These are phyloP conservation scores for Quercus glauca DNA, from an alignment of 306 rosid genomes.

Conservation along the genomic window DNA sequence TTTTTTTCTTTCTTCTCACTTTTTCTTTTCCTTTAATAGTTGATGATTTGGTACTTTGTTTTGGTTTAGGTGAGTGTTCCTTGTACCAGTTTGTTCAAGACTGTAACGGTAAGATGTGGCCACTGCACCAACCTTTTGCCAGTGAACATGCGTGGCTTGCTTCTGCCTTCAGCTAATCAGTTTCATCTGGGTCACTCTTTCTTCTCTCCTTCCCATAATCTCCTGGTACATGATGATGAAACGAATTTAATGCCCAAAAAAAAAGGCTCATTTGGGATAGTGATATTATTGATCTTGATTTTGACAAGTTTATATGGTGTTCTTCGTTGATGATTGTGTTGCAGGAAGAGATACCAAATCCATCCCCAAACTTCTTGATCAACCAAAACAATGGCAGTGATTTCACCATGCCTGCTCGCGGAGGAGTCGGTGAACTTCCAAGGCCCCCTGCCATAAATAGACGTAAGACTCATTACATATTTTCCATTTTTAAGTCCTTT, in stretches of 20 bases:
- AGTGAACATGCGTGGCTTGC: conserved; percentile 84
- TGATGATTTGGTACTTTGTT: background rate
- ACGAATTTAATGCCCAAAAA: background rate
- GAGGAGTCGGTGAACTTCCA: conserved; percentile 59
- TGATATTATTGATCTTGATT: background rate
- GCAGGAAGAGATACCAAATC: conserved; percentile 80
- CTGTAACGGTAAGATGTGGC: conserved; percentile 95
- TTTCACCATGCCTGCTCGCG: conserved; percentile 56
- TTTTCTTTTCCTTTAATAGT: background rate
- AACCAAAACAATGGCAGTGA: conserved; percentile 56
- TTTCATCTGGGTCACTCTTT: conserved; percentile 84
- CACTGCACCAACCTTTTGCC: conserved; percentile 96
- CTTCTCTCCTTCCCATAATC: conserved; percentile 72
- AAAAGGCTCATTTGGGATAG: background rate
- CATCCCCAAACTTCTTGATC: conserved; percentile 57
- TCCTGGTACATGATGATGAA: conserved; percentile 44
- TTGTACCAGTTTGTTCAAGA: conserved; percentile 89
- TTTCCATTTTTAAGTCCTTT: background rate
- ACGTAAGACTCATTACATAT: conserved; percentile 50
- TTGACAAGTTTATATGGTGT: background rate
- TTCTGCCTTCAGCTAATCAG: conserved; percentile 79
- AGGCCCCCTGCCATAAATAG: conserved; percentile 75
- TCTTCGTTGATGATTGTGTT: background rate
- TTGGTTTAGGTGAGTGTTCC: conserved; percentile 83
- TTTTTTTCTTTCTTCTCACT: background rate